Base-by-base conservation (phyloP, 257 asterid genomes). In the Przewalskia tangutica region DNA sequence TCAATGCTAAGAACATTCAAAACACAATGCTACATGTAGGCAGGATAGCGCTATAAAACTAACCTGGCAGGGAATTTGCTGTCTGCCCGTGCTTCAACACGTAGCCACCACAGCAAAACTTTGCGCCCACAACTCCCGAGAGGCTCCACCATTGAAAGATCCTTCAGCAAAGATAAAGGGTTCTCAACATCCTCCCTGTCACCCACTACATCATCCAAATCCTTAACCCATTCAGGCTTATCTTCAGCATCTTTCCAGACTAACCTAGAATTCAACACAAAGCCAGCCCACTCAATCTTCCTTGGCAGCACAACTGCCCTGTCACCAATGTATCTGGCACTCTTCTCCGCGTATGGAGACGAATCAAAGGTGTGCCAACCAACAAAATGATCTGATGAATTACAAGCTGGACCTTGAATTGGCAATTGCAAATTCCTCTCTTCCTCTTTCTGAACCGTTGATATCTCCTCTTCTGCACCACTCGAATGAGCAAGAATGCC, bases 1-100 rank as follows among this genome's bases (percentile, higher is more conserved):
- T 46, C 40, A 44, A 71, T 20, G 59, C 20, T 46, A 46, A 12
- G 59, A 71, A 71, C 6, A 7, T 50, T 13, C 27, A 50, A 73
- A 75, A 75, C 42, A 50, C 2, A 14, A 7, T 27, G 42, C 27
- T 0, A 48, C 59, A 6, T 48, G 7, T 0, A 32, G 1, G 9
- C 20, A 46, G 10, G 44, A 73, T 7, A 13, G 44, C 16, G 2
- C 80, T 23, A 75, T 53, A 27, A 6, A 65, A 91, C 98, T 86
- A 86, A 96, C 99, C 99, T 89, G 58, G 97, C 89, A 84, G 98
- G 99, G 84, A 94, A 96, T 89, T 92, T 94, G 92, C 98, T 93
- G 85, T 96, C 99, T 16, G 98, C 92, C 82, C 97, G 90, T 9
- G 99, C 98, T 89, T 96, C 99, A 59, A 96, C 98, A 48, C 99